Evolutionary conservation across 345 rosid genomes (phyloP), one percentile per base, ranked within the genome.

Genomic region (Adansonia digitata): DNA sequence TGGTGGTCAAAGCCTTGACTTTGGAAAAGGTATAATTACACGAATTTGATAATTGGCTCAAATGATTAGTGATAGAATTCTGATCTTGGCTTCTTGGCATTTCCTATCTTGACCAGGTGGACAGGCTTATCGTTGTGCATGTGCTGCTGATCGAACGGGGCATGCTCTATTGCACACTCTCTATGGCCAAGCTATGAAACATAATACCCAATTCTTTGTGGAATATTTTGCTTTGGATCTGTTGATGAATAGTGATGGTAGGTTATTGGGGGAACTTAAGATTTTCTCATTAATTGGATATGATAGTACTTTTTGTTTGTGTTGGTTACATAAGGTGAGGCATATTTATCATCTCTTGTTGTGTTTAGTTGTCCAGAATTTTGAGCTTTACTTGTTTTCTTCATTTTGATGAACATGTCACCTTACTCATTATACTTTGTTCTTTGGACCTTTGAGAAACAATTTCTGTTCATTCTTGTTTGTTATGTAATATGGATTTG

Each of bases 111-210:
- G 74, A 67, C 27, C 77, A 95, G 99, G 99, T 82, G 99, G 99
- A 75, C 99, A 95, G 82, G 99, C 99, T 75, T 93, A 95, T 74
- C 99, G 99, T 55, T 95, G 99, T 82, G 99, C 99, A 69, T 95
- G 99, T 87, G 99, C 99, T 84, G 99, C 99, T 67, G 99, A 95
- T 78, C 77, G 99, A 71, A 95, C 98, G 39, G 99, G 99, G 69
- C 99, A 95, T 86, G 99, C 99, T 75, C 80, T 95, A 71, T 78
- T 95, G 88, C 99, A 95, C 81, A 90, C 99, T 62, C 94, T 93
- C 68, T 95, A 95, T 89, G 99, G 99, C 77, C 98, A 95, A 86
- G 99, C 99, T 63, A 95, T 95, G 99, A 93, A 87, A 85, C 99
- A 95, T 75, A 95, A 95, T 81, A 95, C 99, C 17, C 98, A 95